Base-by-base conservation (phyloP, 1,139 yeast species). In the Saccharomyces pastorianus region DNA sequence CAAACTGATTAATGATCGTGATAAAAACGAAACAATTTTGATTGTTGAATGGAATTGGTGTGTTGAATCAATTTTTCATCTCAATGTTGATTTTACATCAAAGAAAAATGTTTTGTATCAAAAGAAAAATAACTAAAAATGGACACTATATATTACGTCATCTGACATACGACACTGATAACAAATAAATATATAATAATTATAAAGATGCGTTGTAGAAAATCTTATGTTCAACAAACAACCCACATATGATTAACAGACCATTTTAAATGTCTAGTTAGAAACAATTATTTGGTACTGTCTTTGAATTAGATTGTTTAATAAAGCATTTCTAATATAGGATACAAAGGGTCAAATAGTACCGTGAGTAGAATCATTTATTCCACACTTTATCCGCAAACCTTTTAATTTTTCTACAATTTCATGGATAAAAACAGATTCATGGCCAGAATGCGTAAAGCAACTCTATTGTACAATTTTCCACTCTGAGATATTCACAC, bases 41-140 rank as follows among this genome's bases (percentile, higher is more conserved):
- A 72, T 80, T 2, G 76, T 83, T 7, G 84, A 81, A 56, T 83
- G 88, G 88, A 82, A 83, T 56, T 82, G 86, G 85, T 79, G 85
- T 56, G 83, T 83, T 9, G 71, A 75, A 54, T 76, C 83, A 49
- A 80, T 84, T 0, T 83, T 83, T 66, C 74, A 74, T 49, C 76
- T 79, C 75, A 61, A 71, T 17, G 56, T 53, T 6, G 34, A 51
- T 46, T 34, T 27, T 11, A 20, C 14, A 9, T 32, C 41, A 26
- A 50, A 29, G 26, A 6, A 27, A 17, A 50, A 44, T 14, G 34
- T 50, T 14, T 50, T 50, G 25, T 50, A 42, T 25, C 14, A 31
- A 20, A 49, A 26, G 14, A 27, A 28, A 25, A 25, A 41, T 11
- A 41, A 25, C 26, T 14, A 25, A 31, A 31, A 31, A 32, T 23